Evolutionary conservation across 2,329 filamentous ascomycete species (phyloP), one percentile per base, ranked within the genome.

Genomic region (Cadophora malorum): DNA sequence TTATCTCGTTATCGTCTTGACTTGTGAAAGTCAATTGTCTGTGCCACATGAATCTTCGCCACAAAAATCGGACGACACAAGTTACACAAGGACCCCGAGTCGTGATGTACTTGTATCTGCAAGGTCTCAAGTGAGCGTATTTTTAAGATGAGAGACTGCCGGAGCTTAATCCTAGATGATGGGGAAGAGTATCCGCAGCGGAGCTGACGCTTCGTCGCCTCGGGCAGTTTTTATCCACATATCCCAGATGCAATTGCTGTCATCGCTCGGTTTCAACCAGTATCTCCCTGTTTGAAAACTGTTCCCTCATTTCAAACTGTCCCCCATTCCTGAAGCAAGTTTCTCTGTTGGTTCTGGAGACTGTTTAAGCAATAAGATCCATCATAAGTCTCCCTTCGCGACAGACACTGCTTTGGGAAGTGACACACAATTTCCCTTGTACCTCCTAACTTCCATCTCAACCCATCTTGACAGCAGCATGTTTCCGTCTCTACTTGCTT

Each of bases 401-500:
- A 33, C 28, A 28, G 52, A 33, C 25, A 55, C 52, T 33, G 28
- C 25, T 33, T n/a, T 55, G 25, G 28, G 50, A 53, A 33, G 52
- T 55, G 33, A n/a, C 52, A 55, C 52, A 55, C 28, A 55, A 55
- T 55, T 55, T 55, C 52, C 52, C 52, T 55, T 55, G 52, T 55
- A 55, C 52, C 28, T 55, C 52, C 52, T 25, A 33, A 55, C 52
- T 14, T 55, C 52, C 52, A 33, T 33, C 25, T 33, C 25, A 7
- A 55, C 31, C 28, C 52, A 33, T 33, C 25, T 55, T 33, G 52
- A 55, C 25, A 55, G 52, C 52, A 55, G 52, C 16, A 55, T 55
- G 52, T 28, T 55, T 25, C 52, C 28, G 52, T 31, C 9, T 14
- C 14, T 28, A 16, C 4, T 3, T n/a, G 33, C 31, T 23, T 58